Conservation (phyloP, 306 rosid species). For the Prunus kanzakura region DNA sequence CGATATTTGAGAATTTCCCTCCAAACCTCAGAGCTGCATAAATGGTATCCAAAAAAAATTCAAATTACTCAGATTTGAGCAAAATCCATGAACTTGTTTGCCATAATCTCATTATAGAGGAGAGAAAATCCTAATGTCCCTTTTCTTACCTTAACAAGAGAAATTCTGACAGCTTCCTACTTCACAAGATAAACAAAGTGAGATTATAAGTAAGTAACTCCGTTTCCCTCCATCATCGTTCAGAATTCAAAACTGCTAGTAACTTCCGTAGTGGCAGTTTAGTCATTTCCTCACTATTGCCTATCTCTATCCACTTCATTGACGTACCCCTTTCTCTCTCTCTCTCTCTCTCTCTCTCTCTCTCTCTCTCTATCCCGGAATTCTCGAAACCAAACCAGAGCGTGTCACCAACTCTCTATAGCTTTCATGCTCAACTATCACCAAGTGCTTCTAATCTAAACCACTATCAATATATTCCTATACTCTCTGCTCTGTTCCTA, state of each 20-base stretch:
- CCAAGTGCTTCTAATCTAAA: slow-evolving; percentile 47
- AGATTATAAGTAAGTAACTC: background rate
- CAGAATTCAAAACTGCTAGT: slow-evolving; percentile 11
- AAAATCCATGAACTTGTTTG: background rate
- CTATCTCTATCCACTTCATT: slow-evolving; percentile 41
- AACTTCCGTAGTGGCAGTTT: slow-evolving; percentile 51
- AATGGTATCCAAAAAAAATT: background rate
- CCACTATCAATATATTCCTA: slow-evolving; percentile 34
- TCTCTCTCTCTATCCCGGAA: slow-evolving; percentile 32
- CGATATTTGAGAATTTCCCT: background rate
- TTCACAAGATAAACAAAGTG: background rate
- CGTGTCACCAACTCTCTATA: slow-evolving; percentile 54
- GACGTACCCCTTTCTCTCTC: slow-evolving; percentile 31
- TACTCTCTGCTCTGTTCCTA: background rate
- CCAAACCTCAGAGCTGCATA: background rate
- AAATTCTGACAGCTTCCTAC: background rate
- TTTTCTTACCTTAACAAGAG: background rate
- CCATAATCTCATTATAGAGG: background rate
- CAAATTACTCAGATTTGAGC: background rate
- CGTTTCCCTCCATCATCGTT: slow-evolving; percentile 17
- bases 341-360: slow-evolving; percentile 30
- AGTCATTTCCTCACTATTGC: slow-evolving; percentile 48
- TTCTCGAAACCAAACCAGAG: slow-evolving; percentile 38
- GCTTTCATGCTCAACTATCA: slow-evolving; percentile 46
- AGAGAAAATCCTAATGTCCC: background rate